Conservation (phyloP, 1,284 basidiomycete genomes). For the Apiotrichum laibachii region DNA sequence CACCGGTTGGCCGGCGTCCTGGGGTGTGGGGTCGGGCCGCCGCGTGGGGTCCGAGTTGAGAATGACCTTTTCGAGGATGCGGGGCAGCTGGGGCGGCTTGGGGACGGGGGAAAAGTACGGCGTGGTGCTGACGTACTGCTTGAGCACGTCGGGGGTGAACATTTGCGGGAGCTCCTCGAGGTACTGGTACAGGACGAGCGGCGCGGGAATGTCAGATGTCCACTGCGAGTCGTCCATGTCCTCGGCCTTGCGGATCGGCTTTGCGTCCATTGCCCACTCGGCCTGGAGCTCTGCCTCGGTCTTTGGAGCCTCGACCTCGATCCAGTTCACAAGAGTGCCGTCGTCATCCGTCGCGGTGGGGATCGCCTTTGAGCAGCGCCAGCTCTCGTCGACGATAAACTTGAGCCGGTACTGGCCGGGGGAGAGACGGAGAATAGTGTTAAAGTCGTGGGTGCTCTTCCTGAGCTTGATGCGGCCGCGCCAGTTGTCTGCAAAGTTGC, state of each 20-base stretch:
- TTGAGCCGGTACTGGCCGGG: constrained; percentile 95
- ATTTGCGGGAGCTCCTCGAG: constrained; percentile 70
- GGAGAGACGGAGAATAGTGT: constrained; percentile 58
- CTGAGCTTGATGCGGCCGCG: constrained; percentile 55
- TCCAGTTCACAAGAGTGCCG: constrained; percentile 92
- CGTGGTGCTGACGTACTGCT: constrained; percentile 28
- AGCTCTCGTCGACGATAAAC: constrained; percentile 91
- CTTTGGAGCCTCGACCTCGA: constrained; percentile 57
- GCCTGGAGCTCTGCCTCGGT: constrained; percentile 47
- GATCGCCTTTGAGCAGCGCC: constrained; percentile 70
- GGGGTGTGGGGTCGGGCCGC: constrained; percentile 20
- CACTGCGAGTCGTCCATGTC: constrained; percentile 56
- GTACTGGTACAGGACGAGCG: constrained; percentile 64
- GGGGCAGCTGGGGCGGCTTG: constrained; percentile 77
- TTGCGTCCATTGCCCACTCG: constrained; percentile 47
- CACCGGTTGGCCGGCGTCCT: constrained; percentile 26
- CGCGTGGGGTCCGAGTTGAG: constrained; percentile 63
- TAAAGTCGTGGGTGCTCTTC: constrained; percentile 54
- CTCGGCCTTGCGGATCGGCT: constrained; percentile 34
- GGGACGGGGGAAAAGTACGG: constrained; percentile 59
- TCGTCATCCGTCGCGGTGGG: constrained; percentile 92
- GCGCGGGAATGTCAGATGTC: constrained; percentile 71
- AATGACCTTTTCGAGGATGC: constrained; percentile 79
- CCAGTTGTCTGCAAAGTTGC: constrained; percentile 61
- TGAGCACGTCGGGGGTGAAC: constrained; percentile 19